Conservation (phyloP, 306 rosid species). For the Gleditsia sinensis region DNA sequence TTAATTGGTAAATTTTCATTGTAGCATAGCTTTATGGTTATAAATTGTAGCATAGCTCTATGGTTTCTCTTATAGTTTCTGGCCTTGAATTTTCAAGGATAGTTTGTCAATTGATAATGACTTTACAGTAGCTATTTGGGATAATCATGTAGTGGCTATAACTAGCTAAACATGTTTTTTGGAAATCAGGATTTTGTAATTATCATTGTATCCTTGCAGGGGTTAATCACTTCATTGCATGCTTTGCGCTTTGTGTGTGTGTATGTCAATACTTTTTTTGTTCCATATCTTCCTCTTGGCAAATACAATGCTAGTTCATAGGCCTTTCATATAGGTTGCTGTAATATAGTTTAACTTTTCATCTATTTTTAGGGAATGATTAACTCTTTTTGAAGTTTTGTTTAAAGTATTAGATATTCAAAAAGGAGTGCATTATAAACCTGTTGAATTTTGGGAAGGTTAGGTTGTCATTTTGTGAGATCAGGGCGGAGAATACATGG, state of each 20-base stretch:
- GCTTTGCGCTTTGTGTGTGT: background rate
- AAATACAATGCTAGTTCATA: slow-evolving; percentile 12
- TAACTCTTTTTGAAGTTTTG: background rate
- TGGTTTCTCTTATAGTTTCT: slow-evolving; percentile 50
- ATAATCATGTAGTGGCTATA: background rate
- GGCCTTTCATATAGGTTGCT: background rate
- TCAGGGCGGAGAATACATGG: background rate
- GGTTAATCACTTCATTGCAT: background rate
- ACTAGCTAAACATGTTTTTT: background rate
- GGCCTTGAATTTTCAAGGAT: background rate
- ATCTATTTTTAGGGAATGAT: no score
- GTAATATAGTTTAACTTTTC: background rate
- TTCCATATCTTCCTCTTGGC: background rate
- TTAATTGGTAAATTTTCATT: no score
- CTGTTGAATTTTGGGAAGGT: background rate
- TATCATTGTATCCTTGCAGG: background rate
- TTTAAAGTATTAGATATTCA: background rate
- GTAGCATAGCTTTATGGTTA: no score
- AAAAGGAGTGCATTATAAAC: background rate
- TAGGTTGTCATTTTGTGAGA: background rate
- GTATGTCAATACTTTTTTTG: background rate
- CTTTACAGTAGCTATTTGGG: background rate
- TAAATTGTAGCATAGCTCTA: no score
- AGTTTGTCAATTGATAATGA: slow-evolving; percentile 7
- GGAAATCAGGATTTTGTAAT: slow-evolving; percentile 3